Base-by-base conservation (phyloP, 768 basidiomycete genomes). In the Brasilioporus rufonigricans region DNA sequence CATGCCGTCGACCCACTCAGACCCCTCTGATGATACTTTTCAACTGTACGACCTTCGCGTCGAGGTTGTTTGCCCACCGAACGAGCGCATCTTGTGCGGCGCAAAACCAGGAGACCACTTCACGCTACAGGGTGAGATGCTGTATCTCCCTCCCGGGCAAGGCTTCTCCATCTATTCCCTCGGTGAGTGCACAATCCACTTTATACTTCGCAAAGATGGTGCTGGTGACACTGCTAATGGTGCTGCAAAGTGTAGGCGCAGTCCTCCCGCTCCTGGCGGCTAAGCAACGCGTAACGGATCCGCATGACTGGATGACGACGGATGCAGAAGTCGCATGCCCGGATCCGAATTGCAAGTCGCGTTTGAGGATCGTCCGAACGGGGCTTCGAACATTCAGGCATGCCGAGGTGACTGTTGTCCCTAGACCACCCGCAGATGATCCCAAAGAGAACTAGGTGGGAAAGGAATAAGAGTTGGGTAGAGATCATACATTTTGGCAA, bases 81-180 rank as follows among this genome's bases (percentile, higher is more conserved):
- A 77, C 27, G 74, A 75, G 61, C 79, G 77, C 40, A 80, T 85
- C 51, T 64, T 86, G 40, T 87, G 86, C 54, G 84, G 86, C 1
- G 85, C 85, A 10, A 84, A 83, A 57, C 68, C 73, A 3, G 85
- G 85, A 1, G 86, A 88, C 62, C 65, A 81, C 65, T 86, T 88
- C 62, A 77, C 72, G 1, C 72, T 88, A 5, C 72, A 83, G 57
- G 86, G 85, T 2, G 86, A 87, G 65, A 82, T 85, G 79, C 59
- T 87, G 26, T 62, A 76, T 60, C 74, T 87, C 1, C 86, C 86
- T 5, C 76, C 80, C 0, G 78, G 74, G 0, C 85, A 86, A 62
- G 86, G 84, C 2, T 77, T 87, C 61, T 86, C 86, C 2, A 84
- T 88, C 47, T 87, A 86, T 61, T 87, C 85, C 0, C 71, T 86